These are phyloP conservation scores for Verbena officinalis DNA, from an alignment of 257 asterid genomes.

Conservation along the genomic window DNA sequence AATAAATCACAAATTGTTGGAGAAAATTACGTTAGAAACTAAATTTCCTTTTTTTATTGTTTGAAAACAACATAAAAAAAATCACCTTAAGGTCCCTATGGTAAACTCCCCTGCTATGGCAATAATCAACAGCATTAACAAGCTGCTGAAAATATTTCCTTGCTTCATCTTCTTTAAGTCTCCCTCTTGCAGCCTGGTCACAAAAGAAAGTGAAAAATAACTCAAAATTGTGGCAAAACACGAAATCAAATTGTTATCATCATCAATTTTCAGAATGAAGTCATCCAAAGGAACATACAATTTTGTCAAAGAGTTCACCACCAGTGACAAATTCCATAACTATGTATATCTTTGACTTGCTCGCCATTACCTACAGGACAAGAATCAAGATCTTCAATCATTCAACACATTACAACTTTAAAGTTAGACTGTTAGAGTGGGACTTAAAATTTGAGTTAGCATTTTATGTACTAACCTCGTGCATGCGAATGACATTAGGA, in stretches of 20 bases:
- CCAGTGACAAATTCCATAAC: slow-evolving; percentile 94
- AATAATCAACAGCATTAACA: slow-evolving; percentile 87
- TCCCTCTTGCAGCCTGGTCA: slow-evolving; percentile 74
- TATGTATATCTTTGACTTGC: slow-evolving; percentile 92
- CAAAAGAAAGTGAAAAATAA: slow-evolving; percentile 30
- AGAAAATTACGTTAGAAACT: background rate
- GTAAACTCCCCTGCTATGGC: slow-evolving; percentile 95
- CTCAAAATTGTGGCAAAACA: too few relatives aligned
- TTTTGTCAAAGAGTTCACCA: slow-evolving; percentile 94
- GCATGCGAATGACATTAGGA: slow-evolving; percentile 93
- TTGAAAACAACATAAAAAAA: background rate
- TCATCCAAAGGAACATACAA: slow-evolving; percentile 52
- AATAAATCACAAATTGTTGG: slow-evolving; percentile 1
- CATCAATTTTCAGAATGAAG: slow-evolving; percentile 14
- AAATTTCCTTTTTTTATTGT: background rate
- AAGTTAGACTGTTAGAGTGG: background rate
- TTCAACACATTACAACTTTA: slow-evolving; percentile 24
- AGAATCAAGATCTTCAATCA: slow-evolving; percentile 27
- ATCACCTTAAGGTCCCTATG: slow-evolving; percentile 89
- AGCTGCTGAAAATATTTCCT: slow-evolving; percentile 95
- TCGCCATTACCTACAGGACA: slow-evolving; percentile 89
- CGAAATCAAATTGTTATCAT: slow-evolving; percentile 11
- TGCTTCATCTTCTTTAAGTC: slow-evolving; percentile 97
- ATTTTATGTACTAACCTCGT: slow-evolving; percentile 57
- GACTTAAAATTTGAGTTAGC: background rate